Percentiles rank a stretch among this genome's conserved stretches.
phyloP scores from a whole-genome alignment of 1,139 yeast genomes.

The Blastobotrys malaysiensis region DNA sequence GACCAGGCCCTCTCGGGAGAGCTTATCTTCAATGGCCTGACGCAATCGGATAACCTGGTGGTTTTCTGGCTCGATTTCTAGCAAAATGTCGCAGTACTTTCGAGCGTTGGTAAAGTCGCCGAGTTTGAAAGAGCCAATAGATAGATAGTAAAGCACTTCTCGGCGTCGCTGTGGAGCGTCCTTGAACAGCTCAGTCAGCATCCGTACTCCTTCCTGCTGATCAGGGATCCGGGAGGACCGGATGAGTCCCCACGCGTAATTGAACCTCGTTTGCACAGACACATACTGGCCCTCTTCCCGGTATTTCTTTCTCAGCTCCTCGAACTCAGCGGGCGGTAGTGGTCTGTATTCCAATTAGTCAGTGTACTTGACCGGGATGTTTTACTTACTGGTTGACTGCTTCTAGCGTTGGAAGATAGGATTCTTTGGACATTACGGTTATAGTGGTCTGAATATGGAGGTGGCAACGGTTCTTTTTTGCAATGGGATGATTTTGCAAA shows the following conservation, averaged over 20 bases:
- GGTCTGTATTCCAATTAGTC: conserved; percentile 40
- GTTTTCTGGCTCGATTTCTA: conserved; percentile 78
- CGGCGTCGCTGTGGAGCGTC: conserved; percentile 79
- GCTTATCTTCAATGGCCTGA: conserved; percentile 73
- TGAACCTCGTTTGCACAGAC: conserved; percentile 78
- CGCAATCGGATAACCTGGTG: conserved; percentile 68
- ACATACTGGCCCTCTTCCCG: conserved; percentile 76
- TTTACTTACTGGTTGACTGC: not conserved
- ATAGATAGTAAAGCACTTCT: conserved; percentile 82
- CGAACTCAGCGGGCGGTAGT: conserved; percentile 67
- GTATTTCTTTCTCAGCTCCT: conserved; percentile 70
- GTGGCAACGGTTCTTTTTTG: not conserved
- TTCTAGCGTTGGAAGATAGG: not conserved
- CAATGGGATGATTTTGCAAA: not conserved
- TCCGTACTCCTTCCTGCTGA: conserved; percentile 72
- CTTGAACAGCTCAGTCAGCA: conserved; percentile 68
- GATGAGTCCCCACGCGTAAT: conserved; percentile 93
- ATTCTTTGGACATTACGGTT: not conserved
- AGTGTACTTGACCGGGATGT: not conserved
- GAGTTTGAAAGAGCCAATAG: conserved; percentile 82
- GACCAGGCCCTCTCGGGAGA: conserved; percentile 79
- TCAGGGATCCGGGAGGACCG: conserved; percentile 58
- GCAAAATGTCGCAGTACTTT: conserved; percentile 72
- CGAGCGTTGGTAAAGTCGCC: conserved; percentile 86
- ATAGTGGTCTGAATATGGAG: not conserved